A percentile compares a stretch with the other conserved stretches of the same genome.
Conservation (phyloP, 2,329 filamentous ascomycete species). For the Penicillium vulpinum region DNA sequence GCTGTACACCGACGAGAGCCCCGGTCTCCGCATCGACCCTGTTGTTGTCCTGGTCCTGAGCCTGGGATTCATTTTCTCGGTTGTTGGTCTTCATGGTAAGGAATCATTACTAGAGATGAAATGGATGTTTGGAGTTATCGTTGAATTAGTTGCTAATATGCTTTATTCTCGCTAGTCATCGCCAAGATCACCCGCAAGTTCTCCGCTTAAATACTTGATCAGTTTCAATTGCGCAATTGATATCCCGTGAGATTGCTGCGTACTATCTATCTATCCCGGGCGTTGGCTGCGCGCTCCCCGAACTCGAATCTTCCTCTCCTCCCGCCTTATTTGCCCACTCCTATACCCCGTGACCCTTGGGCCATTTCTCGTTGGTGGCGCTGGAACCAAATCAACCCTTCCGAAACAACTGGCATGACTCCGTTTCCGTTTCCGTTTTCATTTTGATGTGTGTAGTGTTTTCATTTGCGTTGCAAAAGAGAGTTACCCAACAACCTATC, state of each 20-base stretch:
- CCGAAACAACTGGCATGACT: constrained; percentile 18
- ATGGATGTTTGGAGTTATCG: neutral
- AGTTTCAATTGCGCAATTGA: constrained; percentile 1
- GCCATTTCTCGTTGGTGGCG: constrained; percentile 18
- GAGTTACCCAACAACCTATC: constrained; percentile 31
- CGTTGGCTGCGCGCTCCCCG: constrained; percentile 4
- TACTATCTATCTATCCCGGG: neutral
- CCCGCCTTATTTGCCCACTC: constrained; percentile 7
- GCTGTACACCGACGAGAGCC: constrained; percentile 98
- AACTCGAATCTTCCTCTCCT: constrained; percentile 7
- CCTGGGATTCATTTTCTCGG: constrained; percentile 97
- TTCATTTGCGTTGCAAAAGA: constrained; percentile 23
- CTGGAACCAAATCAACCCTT: constrained; percentile 12
- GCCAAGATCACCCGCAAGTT: constrained; percentile 93
- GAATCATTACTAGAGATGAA: neutral
- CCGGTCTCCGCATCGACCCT: constrained; percentile 94
- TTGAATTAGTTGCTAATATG: constrained; percentile 16
- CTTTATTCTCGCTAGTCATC: constrained; percentile 64
- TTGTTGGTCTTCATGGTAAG: constrained; percentile 95
- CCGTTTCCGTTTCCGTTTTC: constrained; percentile 22
- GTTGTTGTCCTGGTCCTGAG: constrained; percentile 95
- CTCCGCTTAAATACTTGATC: constrained; percentile 51
- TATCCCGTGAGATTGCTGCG: neutral
- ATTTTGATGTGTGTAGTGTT: constrained; percentile 28
- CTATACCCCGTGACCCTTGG: constrained; percentile 29